Base-by-base conservation (phyloP, 73 alveolate species). In the Stentor roeselii region DNA sequence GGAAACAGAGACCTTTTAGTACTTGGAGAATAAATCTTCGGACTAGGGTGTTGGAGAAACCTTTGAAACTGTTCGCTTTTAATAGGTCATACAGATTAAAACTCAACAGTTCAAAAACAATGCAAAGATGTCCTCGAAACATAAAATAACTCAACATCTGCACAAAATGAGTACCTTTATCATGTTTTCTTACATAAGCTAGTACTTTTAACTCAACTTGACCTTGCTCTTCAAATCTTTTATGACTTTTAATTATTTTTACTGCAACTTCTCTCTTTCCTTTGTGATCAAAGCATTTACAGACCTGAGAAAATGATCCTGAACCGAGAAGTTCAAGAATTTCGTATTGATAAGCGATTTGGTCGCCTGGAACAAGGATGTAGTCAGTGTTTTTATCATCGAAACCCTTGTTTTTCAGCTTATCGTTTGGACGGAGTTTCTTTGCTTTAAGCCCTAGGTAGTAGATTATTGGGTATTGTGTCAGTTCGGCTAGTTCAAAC, bases 251-350 rank as follows among this genome's bases (percentile, higher is more conserved):
- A 32, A 97, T 93, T 27, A 97, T 92, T 92, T 97, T 97, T 38
- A 97, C 59, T n/a, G 99, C 98, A 36, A 92, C 95, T 4, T 83
- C 35, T 80, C 92, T 95, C 84, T 96, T 93, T 38, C 86, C 87
- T 84, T 95, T 91, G 84, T 97, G 99, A 84, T 97, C 99, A 37
- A 83, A 88, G n/a, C 98, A 96, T 89, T 93, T 84, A 1, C 95
- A 82, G 3, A 96, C 99, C 83, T 96, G 96, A 15, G 99, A 98
- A 85, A 94, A 97, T 11, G 97, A 89, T 0, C 99, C 99, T 76
- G 88, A 80, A 2, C 99, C 99, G 15, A 97, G 92, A 42, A 91
- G 39, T 37, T 90, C 91, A 30, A 91, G 59, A 59, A 97, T 88
- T 86, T 97, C 99, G 90, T 96, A 97, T 87, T 98, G 82, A 86